These are phyloP conservation scores for Plasmodium cynomolgi DNA, from an alignment of 169 alveolate genomes.

Conservation along the genomic window DNA sequence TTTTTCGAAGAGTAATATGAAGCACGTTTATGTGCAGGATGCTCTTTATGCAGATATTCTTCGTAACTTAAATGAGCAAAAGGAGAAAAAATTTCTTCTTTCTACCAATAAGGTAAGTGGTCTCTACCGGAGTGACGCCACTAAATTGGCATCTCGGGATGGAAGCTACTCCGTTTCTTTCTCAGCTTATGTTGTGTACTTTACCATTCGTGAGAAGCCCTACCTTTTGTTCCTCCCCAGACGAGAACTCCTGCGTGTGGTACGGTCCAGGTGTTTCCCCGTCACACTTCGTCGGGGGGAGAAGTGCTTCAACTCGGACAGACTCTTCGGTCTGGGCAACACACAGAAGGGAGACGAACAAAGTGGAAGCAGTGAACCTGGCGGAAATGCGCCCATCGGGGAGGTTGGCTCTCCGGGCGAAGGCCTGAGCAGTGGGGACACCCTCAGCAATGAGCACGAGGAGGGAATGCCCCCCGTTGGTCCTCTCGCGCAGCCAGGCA, in stretches of 20 bases:
- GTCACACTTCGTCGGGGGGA: background rate
- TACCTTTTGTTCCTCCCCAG: constrained; percentile 42
- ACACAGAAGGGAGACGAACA: background rate
- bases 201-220: constrained; percentile 8
- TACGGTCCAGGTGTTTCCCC: constrained; percentile 20
- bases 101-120: background rate
- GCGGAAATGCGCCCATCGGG: background rate
- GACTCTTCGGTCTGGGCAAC: background rate
- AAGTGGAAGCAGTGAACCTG: background rate
- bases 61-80: background rate
- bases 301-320: background rate
- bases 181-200: constrained; percentile 5
- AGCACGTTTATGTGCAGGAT: constrained; percentile 22
- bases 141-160: background rate
- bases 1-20: constrained; percentile 27
- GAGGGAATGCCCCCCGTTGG: background rate
- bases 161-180: background rate
- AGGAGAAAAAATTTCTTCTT: background rate
- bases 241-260: background rate
- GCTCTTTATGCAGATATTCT: background rate
- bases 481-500: background rate
- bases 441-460: background rate
- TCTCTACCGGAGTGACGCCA: background rate
- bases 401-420: background rate
- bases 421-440: background rate